phyloP scores from a whole-genome alignment of 306 rosid genomes.

The Chamaecrista fasciculata region DNA sequence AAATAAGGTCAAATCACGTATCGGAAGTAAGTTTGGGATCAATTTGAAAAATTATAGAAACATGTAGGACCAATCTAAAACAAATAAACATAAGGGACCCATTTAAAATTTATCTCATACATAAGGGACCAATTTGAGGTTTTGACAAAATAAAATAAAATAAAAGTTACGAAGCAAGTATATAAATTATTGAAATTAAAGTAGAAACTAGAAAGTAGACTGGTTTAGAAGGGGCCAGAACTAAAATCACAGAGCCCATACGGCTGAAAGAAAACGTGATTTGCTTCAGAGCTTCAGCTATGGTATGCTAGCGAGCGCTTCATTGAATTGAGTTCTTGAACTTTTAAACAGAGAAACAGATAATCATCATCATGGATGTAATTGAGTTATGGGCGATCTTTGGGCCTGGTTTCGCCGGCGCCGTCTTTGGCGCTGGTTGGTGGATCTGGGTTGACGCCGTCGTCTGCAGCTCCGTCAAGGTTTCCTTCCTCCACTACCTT shows the following conservation, averaged over 20 bases:
- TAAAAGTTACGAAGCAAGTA: no score
- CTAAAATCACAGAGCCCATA: neutral
- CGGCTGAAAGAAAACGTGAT: neutral
- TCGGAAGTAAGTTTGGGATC: no score
- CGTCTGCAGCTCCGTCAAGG: slow-evolving; percentile 78
- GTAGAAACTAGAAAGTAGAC: neutral
- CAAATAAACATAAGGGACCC: no score
- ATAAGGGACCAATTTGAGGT: no score
- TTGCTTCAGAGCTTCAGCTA: neutral
- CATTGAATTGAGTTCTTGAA: neutral
- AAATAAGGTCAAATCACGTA: no score
- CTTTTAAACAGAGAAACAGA: neutral
- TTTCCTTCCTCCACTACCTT: slow-evolving; percentile 86
- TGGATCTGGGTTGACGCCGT: slow-evolving; percentile 99
- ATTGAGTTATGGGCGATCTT: slow-evolving; percentile 89
- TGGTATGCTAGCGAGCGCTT: neutral
- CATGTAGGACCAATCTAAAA: no score
- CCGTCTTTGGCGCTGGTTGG: slow-evolving; percentile 93
- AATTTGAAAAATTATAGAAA: no score
- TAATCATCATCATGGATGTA: slow-evolving; percentile 59
- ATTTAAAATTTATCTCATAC: no score
- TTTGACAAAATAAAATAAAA: no score
- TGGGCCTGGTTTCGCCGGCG: slow-evolving; percentile 94
- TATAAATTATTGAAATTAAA: no score
- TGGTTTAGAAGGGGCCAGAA: neutral